A percentile compares a stretch with the other conserved stretches of the same genome.
Conservation (phyloP, 306 rosid genomes). For the Vicia sativa region DNA sequence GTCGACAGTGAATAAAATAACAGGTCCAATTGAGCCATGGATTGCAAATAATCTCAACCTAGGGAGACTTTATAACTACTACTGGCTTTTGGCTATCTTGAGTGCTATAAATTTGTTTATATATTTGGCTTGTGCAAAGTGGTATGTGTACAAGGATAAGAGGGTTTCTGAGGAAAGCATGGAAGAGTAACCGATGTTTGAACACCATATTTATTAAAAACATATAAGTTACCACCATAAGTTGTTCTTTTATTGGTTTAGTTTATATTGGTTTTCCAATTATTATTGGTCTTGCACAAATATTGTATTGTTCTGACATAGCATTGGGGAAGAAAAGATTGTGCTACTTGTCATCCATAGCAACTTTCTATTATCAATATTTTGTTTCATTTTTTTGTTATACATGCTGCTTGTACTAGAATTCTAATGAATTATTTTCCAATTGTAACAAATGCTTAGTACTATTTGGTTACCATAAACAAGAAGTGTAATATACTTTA, state of each 20-base stretch:
- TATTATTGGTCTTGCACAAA: not conserved
- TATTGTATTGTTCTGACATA: not conserved
- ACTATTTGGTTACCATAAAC: too few species aligned
- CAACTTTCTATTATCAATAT: not conserved
- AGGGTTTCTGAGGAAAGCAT: constrained; percentile 63
- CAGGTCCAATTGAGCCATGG: constrained; percentile 66
- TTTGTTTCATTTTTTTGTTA: not conserved
- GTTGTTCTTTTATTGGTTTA: not conserved
- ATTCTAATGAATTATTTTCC: too few species aligned
- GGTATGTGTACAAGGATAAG: constrained; percentile 88
- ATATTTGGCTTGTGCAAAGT: constrained; percentile 64
- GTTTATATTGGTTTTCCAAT: not conserved
- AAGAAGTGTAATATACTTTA: too few species aligned
- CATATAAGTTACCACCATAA: too few species aligned
- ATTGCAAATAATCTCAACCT: constrained; percentile 69
- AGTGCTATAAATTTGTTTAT: constrained; percentile 63
- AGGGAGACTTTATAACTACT: constrained; percentile 81
- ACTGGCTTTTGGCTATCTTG: constrained; percentile 75
- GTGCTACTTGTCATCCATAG: not conserved
- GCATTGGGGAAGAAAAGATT: not conserved
- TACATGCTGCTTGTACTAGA: not conserved
- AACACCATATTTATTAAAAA: not conserved
- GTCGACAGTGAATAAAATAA: constrained; percentile 58
- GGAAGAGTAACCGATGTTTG: constrained; percentile 31
- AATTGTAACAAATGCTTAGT: too few species aligned